Evolutionary conservation across 257 asterid genomes (phyloP), one percentile per base, ranked within the genome.

Genomic region (Solanum bulbocastanum): DNA sequence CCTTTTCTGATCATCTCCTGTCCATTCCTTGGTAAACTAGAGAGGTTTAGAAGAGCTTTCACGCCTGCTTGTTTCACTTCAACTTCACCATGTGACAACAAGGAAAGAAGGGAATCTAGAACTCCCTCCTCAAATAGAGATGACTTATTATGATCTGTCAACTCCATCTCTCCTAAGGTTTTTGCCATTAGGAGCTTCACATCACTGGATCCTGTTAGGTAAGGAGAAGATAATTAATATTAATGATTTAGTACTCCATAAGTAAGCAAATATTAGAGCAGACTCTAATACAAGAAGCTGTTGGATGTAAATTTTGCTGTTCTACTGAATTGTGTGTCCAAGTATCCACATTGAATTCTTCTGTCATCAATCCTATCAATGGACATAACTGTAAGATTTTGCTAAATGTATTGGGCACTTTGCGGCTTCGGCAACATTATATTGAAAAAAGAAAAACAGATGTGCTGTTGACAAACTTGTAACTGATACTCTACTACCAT

Each of bases 141-240:
- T 69, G 90, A 89, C 90, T 94, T 94, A 76, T 91, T 93, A 75
- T 92, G 95, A 89, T 93, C 94, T 20, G 95, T 92, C 87, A 94
- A 87, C 89, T 94, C 97, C 91, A 91, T 90, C 87, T 93, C 97
- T 33, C 93, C 93, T 89, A 94, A 87, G 79, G 93, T 86, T 90
- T 86, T 91, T 16, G 96, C 96, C 97, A 94, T 94, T 56, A 78
- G 90, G 90, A 90, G 90, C 93, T 93, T 93, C 78, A 92, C 93
- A 87, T 89, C 90, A 87, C 92, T 90, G 18, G 92, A 87, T 83
- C 94, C 96, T 94, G 91, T 78, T 25, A 16, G 62, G 27, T 75
- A 88, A 72, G 78, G 86, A 74, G 68, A 44, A 68, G 35, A 69
- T 90, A 30, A 82, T 39, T 27, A 49, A 82, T 30, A 30, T 4